A percentile compares a stretch with the other conserved stretches of the same genome.
Evolutionary conservation across 441 rosid genomes (phyloP).

Genomic region (Gossypium schwendimanii): DNA sequence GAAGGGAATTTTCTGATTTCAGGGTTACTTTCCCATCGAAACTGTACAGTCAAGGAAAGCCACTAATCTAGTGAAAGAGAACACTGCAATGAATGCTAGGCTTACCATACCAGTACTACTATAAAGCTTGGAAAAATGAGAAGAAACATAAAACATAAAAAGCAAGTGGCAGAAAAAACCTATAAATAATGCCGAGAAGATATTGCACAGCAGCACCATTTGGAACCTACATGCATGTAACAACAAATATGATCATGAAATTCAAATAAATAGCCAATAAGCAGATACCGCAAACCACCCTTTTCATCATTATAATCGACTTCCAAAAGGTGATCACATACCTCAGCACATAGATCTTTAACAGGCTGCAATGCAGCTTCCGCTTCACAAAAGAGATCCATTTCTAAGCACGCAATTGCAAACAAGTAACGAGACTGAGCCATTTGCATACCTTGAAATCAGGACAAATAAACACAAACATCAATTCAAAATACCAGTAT

Average conservation of each 20-base stretch:
- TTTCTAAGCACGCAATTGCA: conserved; percentile 49
- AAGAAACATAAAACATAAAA: background rate
- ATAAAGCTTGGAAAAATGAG: background rate
- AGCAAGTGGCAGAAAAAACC: conserved; percentile 24
- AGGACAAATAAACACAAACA: conserved; percentile 3
- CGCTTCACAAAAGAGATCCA: conserved; percentile 52
- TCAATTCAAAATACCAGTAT: background rate
- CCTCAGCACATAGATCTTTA: conserved; percentile 35
- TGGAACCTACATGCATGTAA: conserved; percentile 30
- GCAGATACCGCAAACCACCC: background rate
- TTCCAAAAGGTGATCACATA: conserved; percentile 14
- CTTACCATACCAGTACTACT: background rate
- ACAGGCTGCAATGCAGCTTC: conserved; percentile 38
- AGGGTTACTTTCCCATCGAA: background rate
- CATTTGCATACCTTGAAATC: conserved; percentile 35
- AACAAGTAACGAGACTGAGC: conserved; percentile 50
- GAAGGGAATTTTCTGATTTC: background rate
- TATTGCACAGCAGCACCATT: conserved; percentile 56
- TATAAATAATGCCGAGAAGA: conserved; percentile 53
- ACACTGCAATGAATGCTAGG: background rate
- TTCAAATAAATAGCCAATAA: background rate
- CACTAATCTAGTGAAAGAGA: background rate
- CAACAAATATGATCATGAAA: conserved; percentile 2
- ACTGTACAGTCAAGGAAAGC: background rate
- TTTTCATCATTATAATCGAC: conserved; percentile 2